Base-by-base conservation (phyloP, 1,284 basidiomycete genomes). In the Trametes versicolor region DNA sequence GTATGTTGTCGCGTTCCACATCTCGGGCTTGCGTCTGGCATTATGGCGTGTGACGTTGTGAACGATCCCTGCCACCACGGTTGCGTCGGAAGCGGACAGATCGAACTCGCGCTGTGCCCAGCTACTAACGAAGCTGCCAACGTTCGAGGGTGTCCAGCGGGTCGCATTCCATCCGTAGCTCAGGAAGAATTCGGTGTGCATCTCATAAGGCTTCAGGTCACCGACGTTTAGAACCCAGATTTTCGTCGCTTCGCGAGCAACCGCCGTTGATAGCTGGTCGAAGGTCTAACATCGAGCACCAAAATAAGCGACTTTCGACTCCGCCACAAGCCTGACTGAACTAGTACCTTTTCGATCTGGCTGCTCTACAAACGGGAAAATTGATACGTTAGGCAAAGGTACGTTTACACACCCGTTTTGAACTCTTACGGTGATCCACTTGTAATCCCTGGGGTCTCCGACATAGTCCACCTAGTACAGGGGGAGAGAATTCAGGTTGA, bases 151-250 rank as follows among this genome's bases (percentile, higher is more conserved):
- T 19, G 79, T 82, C 83, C 85, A 88, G 12, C 79, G 74, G 0
- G 84, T 78, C 0, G 85, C 76, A 70, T 92, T 83, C 82, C 87
- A 93, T 1, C 84, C 90, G 54, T 85, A 83, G 21, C 79, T 80
- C 67, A 92, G 78, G 81, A 90, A 92, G 74, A 89, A 92, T 68
- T 92, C 89, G 25, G 82, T 87, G 50, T 89, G 85, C 71, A 87
- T 83, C 69, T 93, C 91, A 70, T 88, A 89, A 0, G 89, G 88
- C 73, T 93, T 93, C 43, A 93, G 76, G 70, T 93, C 91, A 23
- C 90, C 90, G 39, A 89, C 87, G 70, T 88, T 88, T 49, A 88
- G 73, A 41, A 89, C 81, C 87, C 87, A 89, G 39, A 89, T 76
- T 21, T 80, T 81, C 6, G 78, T 83, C 1, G 87, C 87, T n/a